Evolutionary conservation across 495 filamentous ascomycete species (phyloP).

Genomic region (Tuber microsphaerosporum): DNA sequence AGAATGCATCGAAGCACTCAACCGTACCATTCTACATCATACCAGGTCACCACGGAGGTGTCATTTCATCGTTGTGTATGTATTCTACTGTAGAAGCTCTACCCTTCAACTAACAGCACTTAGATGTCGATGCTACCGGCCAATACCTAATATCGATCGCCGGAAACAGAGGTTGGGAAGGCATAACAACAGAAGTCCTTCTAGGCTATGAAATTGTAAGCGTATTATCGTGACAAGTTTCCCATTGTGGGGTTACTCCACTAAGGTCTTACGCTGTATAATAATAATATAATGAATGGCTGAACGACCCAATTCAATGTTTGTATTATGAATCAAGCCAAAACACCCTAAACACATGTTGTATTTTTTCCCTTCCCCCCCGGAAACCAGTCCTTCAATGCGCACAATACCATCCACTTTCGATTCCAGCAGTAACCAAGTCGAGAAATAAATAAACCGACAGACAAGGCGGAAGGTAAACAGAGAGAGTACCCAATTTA

Average conservation of each 20-base stretch:
- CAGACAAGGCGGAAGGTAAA: neutral
- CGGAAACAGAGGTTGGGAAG: conserved; percentile 93
- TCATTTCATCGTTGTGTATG: conserved; percentile 61
- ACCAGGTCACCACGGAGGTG: conserved; percentile 79
- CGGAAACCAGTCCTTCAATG: neutral
- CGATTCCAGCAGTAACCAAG: neutral
- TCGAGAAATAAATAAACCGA: neutral
- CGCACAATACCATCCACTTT: neutral
- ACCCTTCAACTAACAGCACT: conserved; percentile 39
- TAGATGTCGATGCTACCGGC: conserved; percentile 82
- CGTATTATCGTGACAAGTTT: conserved; percentile 32
- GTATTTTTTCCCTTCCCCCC: neutral
- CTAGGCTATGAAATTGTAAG: conserved; percentile 87
- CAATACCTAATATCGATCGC: conserved; percentile 83
- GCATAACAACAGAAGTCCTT: conserved; percentile 79
- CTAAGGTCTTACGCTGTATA: neutral
- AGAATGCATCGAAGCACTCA: conserved; percentile 56
- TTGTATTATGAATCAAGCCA: neutral
- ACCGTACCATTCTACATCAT: conserved; percentile 90
- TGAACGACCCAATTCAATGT: neutral
- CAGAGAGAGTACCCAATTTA: neutral
- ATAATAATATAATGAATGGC: neutral
- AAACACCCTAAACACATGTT: neutral
- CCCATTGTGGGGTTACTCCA: neutral
- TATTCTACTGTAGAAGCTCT: neutral